Evolutionary conservation across 352 stramenopile genomes (phyloP), one percentile per base, ranked within the genome.

Genomic region (Phytophthora pluvialis): DNA sequence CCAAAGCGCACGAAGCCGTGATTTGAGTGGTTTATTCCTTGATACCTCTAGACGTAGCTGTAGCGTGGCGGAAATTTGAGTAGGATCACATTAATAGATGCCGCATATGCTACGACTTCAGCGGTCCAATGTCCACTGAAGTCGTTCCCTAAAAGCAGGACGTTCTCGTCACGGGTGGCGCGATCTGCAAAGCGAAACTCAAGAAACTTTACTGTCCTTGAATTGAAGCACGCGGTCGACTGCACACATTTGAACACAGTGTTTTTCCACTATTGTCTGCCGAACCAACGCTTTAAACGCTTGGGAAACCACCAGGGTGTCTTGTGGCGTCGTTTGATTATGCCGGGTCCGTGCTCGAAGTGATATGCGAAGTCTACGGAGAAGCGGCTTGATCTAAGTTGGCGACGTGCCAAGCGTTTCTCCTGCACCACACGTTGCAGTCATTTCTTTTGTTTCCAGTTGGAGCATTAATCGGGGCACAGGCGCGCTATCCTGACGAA

Each of bases 211-310:
- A 49, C n/a, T n/a, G n/a, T n/a, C n/a, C n/a, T n/a, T n/a, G n/a
- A n/a, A n/a, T n/a, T n/a, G n/a, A n/a, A n/a, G n/a, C n/a, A n/a
- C n/a, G n/a, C n/a, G n/a, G n/a, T n/a, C n/a, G n/a, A n/a, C n/a
- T n/a, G n/a, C n/a, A 31, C 31, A 38, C 8, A 48, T 15, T 48
- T 48, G 15, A 26, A 48, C 15, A 49, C 50, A 33, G 9, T 33
- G 6, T 48, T 58, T 46, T 11, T 58, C 50, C n/a, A 48, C 50
- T 21, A 58, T 58, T 38, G 50, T 28, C 10, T n/a, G 26, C 35
- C 4, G 9, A 5, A 58, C 18, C 13, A 38, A 32, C 10, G 25
- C 13, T 25, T 11, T 7, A 33, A 60, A 51, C 5, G 10, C 39
- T 43, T 35, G 12, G 8, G 29, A 39, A 9, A 18, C 39, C 0